Evolutionary conservation across 1,284 basidiomycete genomes (phyloP).

Genomic region (Pascua sp.): DNA sequence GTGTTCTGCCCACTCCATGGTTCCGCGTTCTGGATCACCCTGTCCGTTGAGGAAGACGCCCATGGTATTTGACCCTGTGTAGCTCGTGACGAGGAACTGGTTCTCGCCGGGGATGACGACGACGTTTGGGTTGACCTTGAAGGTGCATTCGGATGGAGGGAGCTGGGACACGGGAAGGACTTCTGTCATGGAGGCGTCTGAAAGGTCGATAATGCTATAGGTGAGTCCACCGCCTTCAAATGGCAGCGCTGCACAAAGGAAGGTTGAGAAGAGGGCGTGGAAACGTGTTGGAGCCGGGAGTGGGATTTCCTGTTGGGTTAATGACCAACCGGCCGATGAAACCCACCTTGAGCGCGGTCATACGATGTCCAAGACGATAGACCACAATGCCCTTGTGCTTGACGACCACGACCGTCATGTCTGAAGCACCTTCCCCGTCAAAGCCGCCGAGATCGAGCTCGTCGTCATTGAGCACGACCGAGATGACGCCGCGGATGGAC

Average conservation of each 20-base stretch:
- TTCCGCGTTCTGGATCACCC: constrained; percentile 83
- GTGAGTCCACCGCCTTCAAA: constrained; percentile 53
- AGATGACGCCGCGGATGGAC: constrained; percentile 71
- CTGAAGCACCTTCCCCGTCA: constrained; percentile 52
- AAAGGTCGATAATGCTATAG: constrained; percentile 75
- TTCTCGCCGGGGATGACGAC: constrained; percentile 64
- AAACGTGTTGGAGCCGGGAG: constrained; percentile 61
- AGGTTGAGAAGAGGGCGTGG: constrained; percentile 63
- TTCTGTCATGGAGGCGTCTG: constrained; percentile 62
- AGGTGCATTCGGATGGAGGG: constrained; percentile 42
- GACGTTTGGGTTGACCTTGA: constrained; percentile 63
- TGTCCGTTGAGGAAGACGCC: constrained; percentile 78
- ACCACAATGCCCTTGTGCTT: constrained; percentile 66
- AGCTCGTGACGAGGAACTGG: constrained; percentile 62
- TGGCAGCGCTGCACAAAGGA: constrained; percentile 64
- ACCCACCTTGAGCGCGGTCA: constrained; percentile 61
- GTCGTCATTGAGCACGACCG: constrained; percentile 72
- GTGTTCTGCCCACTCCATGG: constrained; percentile 76
- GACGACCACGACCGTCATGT: constrained; percentile 73
- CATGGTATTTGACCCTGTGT: constrained; percentile 65
- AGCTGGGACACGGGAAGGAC: constrained; percentile 74
- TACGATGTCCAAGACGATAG: constrained; percentile 61
- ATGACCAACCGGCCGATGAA: not conserved
- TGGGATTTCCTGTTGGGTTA: constrained; percentile 66
- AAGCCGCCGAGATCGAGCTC: constrained; percentile 60